Evolutionary conservation across 1,139 yeast species (phyloP).

Genomic region (Yueomyces sp.): DNA sequence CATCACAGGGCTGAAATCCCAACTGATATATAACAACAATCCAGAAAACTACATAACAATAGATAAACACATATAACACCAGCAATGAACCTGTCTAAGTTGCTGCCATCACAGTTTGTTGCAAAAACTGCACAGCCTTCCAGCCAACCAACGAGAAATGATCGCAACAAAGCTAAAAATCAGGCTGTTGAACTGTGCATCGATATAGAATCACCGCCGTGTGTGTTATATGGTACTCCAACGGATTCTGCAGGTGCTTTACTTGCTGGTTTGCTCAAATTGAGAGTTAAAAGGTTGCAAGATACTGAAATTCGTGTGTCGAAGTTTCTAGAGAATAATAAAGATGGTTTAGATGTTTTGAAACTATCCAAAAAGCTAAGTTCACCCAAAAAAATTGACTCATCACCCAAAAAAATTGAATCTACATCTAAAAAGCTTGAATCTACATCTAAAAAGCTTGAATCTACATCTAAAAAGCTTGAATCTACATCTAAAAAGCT

Average conservation of each 20-base stretch:
- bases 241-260: conserved; percentile 73
- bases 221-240: conserved; percentile 67
- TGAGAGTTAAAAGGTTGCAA: conserved; percentile 2
- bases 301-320: background rate
- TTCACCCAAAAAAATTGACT: no score
- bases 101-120: background rate
- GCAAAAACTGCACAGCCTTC: background rate
- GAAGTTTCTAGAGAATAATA: background rate
- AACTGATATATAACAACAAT: no score
- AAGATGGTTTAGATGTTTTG: background rate
- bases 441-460: background rate
- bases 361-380: no score
- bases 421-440: conserved; percentile 2
- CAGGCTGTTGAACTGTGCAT: conserved; percentile 36
- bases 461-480: no score
- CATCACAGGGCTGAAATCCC: no score
- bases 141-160: no score
- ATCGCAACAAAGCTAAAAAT: background rate
- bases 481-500: no score
- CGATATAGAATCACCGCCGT: conserved; percentile 78
- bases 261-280: conserved; percentile 52
- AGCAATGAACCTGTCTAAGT: background rate
- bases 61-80: no score
- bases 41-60: no score
- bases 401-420: conserved; percentile 4